Percentiles rank a stretch among this genome's conserved stretches.
Evolutionary conservation across 331 rosid genomes (phyloP).

Genomic region (Rhamnella rubrinervis): DNA sequence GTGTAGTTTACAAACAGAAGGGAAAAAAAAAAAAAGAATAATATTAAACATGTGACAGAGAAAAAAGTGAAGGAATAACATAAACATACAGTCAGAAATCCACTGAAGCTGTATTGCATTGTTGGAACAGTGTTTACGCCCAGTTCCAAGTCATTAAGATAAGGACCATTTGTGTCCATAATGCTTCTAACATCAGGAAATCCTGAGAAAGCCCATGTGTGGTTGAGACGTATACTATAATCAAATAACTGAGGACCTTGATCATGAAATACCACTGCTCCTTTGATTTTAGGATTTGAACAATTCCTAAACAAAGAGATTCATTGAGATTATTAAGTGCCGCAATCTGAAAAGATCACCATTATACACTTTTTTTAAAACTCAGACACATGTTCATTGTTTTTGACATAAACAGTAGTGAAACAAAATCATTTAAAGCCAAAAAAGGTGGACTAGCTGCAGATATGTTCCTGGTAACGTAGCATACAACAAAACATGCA

Average conservation of each 20-base stretch:
- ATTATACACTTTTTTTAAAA: constrained; percentile 18
- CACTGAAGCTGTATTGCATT: constrained; percentile 94
- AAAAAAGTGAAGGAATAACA: constrained; percentile 29
- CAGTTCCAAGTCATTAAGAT: constrained; percentile 81
- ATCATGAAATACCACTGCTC: constrained; percentile 81
- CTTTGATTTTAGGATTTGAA: constrained; percentile 80
- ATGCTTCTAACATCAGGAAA: constrained; percentile 88
- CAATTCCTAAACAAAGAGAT: constrained; percentile 64
- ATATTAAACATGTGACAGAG: background rate
- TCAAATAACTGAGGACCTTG: constrained; percentile 88
- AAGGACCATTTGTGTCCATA: constrained; percentile 96
- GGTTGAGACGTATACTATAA: constrained; percentile 95
- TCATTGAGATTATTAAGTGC: constrained; percentile 20
- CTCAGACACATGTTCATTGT: background rate
- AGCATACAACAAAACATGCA: too few species aligned
- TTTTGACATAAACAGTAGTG: background rate
- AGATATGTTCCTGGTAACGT: too few species aligned
- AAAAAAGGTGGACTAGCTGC: too few species aligned
- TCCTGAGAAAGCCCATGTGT: constrained; percentile 98
- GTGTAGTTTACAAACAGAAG: background rate
- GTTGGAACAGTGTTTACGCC: constrained; percentile 73
- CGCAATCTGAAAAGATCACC: constrained; percentile 4
- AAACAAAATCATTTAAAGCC: background rate
- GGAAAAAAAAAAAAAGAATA: background rate
- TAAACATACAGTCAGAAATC: constrained; percentile 79